phyloP scores from a whole-genome alignment of 192 early-diverging fungal species.

The Allomyces macrogynus region DNA sequence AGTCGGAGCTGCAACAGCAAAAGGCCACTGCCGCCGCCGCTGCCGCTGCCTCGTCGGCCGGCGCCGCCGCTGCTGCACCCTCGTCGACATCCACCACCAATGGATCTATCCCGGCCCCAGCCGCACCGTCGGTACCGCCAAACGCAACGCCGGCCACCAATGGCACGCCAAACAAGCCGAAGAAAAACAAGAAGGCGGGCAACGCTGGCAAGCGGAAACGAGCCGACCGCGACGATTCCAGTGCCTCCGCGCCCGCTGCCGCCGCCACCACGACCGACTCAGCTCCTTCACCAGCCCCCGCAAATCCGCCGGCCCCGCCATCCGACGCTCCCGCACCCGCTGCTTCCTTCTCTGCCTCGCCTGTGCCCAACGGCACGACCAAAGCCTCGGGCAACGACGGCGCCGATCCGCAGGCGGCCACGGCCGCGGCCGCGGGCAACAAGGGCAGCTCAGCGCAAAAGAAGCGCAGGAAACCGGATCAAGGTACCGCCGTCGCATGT shows the following conservation, averaged over 20 bases:
- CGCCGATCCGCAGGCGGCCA: background rate
- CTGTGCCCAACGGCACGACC: too few relatives aligned
- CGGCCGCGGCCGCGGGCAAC: background rate
- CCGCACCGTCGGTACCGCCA: conserved; percentile 4
- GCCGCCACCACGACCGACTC: too few relatives aligned
- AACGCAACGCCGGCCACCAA: conserved; percentile 4
- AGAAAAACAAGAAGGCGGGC: background rate
- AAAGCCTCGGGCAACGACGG: too few relatives aligned
- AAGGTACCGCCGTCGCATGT: background rate
- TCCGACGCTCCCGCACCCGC: too few relatives aligned
- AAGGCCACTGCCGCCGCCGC: background rate
- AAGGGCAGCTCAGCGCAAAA: background rate
- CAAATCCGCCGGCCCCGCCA: too few relatives aligned
- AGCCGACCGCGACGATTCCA: too few relatives aligned
- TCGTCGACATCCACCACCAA: conserved; percentile 3
- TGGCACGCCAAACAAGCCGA: conserved; percentile 8
- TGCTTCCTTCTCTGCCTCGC: too few relatives aligned
- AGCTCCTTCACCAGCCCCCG: too few relatives aligned
- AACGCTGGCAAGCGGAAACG: too few relatives aligned
- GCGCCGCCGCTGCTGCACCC: background rate
- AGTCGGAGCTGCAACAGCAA: conserved; percentile 17
- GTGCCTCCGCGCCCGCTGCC: too few relatives aligned
- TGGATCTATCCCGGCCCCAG: conserved; percentile 10
- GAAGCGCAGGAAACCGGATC: background rate
- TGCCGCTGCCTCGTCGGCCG: background rate